Evolutionary conservation across 176 grass and related monocot genomes (phyloP).

Genomic region (Lolium rigidum): DNA sequence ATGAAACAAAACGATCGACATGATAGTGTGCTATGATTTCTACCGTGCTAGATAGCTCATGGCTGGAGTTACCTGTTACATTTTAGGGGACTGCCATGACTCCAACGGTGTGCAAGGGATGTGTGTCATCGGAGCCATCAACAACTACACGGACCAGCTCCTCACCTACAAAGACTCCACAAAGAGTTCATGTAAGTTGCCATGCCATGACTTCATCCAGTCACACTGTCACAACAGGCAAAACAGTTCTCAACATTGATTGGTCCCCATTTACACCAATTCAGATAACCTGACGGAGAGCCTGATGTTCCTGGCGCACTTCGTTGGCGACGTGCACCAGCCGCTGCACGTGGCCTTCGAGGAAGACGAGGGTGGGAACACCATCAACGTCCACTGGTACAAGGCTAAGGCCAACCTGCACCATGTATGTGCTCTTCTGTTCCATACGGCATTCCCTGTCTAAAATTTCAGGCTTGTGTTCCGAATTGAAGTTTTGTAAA

Average conservation of each 20-base stretch:
- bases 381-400: conserved; percentile 86
- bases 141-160: conserved; percentile 92
- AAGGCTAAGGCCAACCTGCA: conserved; percentile 85
- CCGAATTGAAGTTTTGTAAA: background rate
- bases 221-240: too few species aligned
- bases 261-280: background rate
- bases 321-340: conserved; percentile 93
- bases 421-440: conserved; percentile 53
- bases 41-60: background rate
- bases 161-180: conserved; percentile 58
- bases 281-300: conserved; percentile 97
- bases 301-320: conserved; percentile 95
- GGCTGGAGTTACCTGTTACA: background rate
- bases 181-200: conserved; percentile 52
- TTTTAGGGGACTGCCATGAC: conserved; percentile 87
- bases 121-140: conserved; percentile 95
- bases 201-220: background rate
- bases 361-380: conserved; percentile 82
- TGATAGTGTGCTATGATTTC: too few species aligned
- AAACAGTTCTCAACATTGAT: too few species aligned
- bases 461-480: background rate
- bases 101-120: conserved; percentile 52
- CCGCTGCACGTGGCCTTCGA: conserved; percentile 74
- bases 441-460: background rate
- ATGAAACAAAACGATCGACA: too few species aligned